Base-by-base conservation (phyloP, 352 stramenopile species). In the Pythium dissimile region DNA sequence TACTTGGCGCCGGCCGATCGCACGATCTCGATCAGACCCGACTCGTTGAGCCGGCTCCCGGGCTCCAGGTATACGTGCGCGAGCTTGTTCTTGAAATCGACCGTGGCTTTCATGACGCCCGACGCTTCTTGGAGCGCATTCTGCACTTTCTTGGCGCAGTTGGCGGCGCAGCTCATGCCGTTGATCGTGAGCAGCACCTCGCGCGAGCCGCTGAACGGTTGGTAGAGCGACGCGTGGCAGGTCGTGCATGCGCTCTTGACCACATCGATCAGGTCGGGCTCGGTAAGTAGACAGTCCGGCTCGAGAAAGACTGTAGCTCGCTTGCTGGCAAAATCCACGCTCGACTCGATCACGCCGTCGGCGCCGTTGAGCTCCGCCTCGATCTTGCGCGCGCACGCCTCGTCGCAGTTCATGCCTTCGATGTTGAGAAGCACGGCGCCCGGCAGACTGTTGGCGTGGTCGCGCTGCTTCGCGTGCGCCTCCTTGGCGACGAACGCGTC, bases 101-200 rank as follows among this genome's bases (percentile, higher is more conserved):
- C 83, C 26, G 80, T 88, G 23, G 84, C 85, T 23, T 68, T 88
- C 24, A 89, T 80, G n/a, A 95, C 85, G 12, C 85, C 85, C 8
- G 67, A 55, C 0, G 69, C 67, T 16, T 68, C 66, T 44, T 67
- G 84, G n/a, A 95, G 49, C n/a, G 80, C 80, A 10, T 60, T 41
- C 43, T 95, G 74, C 6, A 95, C 77, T 54, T 92, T 95, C 12
- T 69, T 69, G 3, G 76, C 82, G 26, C 84, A 94, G 50, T 90
- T 94, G 35, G 69, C 72, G 0, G 75, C 74, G 27, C 84, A 94
- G 39, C 79, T 90, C 84, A 94, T 94, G 26, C 84, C 82, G 4
- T 88, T 49, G 5, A 93, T 67, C 26, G 71, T 77, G 18, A 94
- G 58, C 38, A 88, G 78, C 26, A 95, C 77, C 11, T 90, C 77